A percentile compares a stretch with the other conserved stretches of the same genome.
phyloP scores from a whole-genome alignment of 345 rosid genomes.

The Brassica juncea region DNA sequence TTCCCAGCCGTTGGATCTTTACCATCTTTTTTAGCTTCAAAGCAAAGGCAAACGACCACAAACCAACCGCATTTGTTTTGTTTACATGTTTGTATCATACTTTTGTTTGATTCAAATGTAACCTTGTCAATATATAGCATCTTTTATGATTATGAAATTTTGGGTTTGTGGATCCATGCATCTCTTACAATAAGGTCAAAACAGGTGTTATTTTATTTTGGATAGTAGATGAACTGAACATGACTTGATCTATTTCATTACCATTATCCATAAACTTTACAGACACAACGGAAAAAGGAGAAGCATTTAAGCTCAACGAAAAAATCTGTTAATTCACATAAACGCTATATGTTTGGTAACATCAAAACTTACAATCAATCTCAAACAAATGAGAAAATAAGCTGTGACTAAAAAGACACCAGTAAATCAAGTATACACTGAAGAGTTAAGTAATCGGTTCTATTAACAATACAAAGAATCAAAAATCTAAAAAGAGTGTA shows the following conservation, averaged over 20 bases:
- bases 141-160: background rate
- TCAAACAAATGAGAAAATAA: background rate
- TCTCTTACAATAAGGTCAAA: background rate
- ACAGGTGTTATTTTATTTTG: background rate
- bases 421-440: background rate
- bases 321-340: background rate
- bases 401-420: background rate
- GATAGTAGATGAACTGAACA: background rate
- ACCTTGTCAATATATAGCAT: background rate
- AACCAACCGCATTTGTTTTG: slow-evolving; percentile 16
- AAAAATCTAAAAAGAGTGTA: slow-evolving; percentile 6
- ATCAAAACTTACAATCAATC: slow-evolving; percentile 13
- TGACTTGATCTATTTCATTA: slow-evolving; percentile 1
- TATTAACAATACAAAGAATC: slow-evolving; percentile 37
- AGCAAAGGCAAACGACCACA: slow-evolving; percentile 1
- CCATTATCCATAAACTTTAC: background rate
- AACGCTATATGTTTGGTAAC: background rate
- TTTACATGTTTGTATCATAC: background rate
- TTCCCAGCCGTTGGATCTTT: slow-evolving; percentile 37
- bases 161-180: background rate
- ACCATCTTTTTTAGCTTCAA: slow-evolving; percentile 14
- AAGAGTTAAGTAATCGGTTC: slow-evolving; percentile 6
- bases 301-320: background rate
- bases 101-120: background rate
- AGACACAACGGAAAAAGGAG: background rate